These are phyloP conservation scores for Leishmania mexicana DNA, from an alignment of 208 protist species.

Conservation along the genomic window DNA sequence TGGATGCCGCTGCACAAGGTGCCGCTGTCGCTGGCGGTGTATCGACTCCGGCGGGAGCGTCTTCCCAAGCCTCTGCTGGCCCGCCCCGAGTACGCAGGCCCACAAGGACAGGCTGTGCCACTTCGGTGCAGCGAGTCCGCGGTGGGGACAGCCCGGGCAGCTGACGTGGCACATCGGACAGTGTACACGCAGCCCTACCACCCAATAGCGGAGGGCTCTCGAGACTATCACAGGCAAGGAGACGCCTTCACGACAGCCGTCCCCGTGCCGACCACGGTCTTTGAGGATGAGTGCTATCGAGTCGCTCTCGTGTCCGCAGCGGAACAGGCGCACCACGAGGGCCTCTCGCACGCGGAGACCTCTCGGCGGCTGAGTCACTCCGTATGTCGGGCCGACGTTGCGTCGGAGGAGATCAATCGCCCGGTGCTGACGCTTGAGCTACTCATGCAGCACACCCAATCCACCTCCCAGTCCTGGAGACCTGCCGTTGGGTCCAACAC, in stretches of 20 bases:
- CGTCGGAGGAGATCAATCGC: background rate
- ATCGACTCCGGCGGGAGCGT: slow-evolving; percentile 19
- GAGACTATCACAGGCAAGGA: slow-evolving; percentile 6
- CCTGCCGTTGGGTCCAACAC: background rate
- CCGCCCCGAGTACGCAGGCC: background rate
- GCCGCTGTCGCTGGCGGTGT: slow-evolving; percentile 18
- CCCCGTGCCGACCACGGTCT: slow-evolving; percentile 18
- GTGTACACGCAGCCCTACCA: slow-evolving; percentile 25
- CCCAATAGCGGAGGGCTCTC: slow-evolving; percentile 13
- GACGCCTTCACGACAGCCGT: background rate
- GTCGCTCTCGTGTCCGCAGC: slow-evolving; percentile 17
- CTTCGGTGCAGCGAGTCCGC: background rate
- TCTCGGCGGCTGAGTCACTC: background rate
- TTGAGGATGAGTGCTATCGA: slow-evolving; percentile 36
- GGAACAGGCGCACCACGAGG: slow-evolving; percentile 2
- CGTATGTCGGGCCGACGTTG: too few relatives aligned
- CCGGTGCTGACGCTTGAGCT: slow-evolving; percentile 30
- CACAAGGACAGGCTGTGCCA: background rate
- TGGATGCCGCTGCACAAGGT: slow-evolving; percentile 8
- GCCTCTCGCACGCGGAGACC: background rate
- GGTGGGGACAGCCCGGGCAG: background rate
- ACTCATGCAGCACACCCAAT: slow-evolving; percentile 33
- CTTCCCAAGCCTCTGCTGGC: slow-evolving; percentile 26
- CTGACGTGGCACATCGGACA: slow-evolving; percentile 18
- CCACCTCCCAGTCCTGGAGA: slow-evolving; percentile 16